Conservation (phyloP, 306 rosid genomes). For the Quercus mongolica region DNA sequence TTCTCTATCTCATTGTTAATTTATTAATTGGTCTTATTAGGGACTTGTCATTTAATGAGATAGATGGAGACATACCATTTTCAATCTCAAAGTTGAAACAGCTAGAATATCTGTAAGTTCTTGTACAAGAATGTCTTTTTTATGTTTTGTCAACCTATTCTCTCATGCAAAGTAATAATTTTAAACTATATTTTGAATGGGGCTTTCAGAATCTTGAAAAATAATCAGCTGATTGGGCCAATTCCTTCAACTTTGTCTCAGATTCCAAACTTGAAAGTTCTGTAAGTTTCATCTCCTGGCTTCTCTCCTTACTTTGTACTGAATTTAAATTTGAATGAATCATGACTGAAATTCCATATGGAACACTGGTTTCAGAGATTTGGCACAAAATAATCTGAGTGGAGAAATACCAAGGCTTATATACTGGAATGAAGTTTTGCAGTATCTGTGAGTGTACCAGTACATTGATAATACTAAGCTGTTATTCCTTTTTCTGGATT, state of each 20-base stretch:
- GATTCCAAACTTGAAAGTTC: conserved; percentile 91
- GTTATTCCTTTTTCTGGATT: background rate
- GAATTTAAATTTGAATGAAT: background rate
- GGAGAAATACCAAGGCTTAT: conserved; percentile 98
- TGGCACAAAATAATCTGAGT: conserved; percentile 87
- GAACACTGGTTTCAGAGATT: conserved; percentile 48
- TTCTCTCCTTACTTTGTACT: background rate
- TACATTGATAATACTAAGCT: background rate
- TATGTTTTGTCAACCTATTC: background rate
- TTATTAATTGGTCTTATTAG: conserved; percentile 22
- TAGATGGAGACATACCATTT: conserved; percentile 90
- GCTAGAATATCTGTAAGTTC: conserved; percentile 74
- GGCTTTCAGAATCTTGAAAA: conserved; percentile 66
- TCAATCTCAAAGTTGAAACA: conserved; percentile 91
- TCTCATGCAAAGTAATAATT: background rate
- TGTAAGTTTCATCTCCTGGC: conserved; percentile 48
- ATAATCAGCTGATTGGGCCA: conserved; percentile 82
- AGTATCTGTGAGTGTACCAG: conserved; percentile 75
- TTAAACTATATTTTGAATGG: background rate
- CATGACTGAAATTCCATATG: conserved; percentile 10
- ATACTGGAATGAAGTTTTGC: conserved; percentile 98
- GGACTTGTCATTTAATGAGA: conserved; percentile 79
- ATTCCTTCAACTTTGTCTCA: conserved; percentile 96
- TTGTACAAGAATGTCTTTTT: background rate
- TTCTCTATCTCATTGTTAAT: background rate